Evolutionary conservation across 2,329 filamentous ascomycete genomes (phyloP), one percentile per base, ranked within the genome.

Genomic region (Fusarium burgessii): DNA sequence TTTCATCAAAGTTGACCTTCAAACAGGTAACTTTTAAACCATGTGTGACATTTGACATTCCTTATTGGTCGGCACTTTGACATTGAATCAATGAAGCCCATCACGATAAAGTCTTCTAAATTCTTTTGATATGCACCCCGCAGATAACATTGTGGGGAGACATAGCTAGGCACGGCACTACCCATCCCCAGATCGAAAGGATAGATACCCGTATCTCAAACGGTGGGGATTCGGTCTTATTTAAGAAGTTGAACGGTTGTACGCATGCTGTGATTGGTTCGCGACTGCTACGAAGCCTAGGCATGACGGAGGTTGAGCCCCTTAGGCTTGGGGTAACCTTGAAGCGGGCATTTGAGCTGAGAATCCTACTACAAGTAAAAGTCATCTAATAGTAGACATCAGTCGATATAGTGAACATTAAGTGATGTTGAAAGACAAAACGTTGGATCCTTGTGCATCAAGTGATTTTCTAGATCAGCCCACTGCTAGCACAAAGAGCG

Each of bases 221-320:
- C 25, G 43, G 29, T 51, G 17, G 35, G 55, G 42, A 35, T 36
- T 42, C 12, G 46, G 15, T 50, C 41, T 43, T 38, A 33, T 32
- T 23, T 5, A 23, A 27, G 32, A 33, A 47, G 11, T 29, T 17
- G n/a, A 32, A 20, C 4, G 29, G 3, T 23, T 41, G 4, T 5
- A 1, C 1, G 49, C 5, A 23, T 7, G 3, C 9, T 18, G n/a
- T 45, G 64, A 67, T 67, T 67, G 64, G 64, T 32, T 67, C 33
- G 17, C 14, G 23, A 38, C n/a, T 5, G 15, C n/a, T 8, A 7
- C 25, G 29, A 41, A 13, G 33, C 46, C 42, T 54, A 13, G 47
- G 55, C 41, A 43, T 54, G 50, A 23, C 36, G 32, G 47, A 46
- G 20, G 14, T 32, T 32, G 36, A n/a, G 29, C 60, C 11, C 29